Base-by-base conservation (phyloP, 768 basidiomycete species). In the Trametes coccinea region DNA sequence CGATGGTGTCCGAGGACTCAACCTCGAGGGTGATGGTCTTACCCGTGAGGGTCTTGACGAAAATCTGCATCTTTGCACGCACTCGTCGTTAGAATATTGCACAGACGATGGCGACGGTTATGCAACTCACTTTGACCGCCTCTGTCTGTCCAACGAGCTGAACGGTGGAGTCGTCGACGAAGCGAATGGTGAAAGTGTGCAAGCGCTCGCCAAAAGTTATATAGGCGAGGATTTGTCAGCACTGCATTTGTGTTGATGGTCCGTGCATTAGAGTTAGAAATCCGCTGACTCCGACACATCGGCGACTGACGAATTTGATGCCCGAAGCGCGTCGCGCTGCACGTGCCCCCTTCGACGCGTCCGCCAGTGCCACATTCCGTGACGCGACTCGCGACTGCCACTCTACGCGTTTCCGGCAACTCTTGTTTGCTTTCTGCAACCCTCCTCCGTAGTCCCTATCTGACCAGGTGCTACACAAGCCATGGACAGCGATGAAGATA, bases 21-120 rank as follows among this genome's bases (percentile, higher is more conserved):
- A 96, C 93, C 84, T 95, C 94, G 78, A 97, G 90, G 74, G 93
- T 95, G 83, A 95, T 95, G 70, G 95, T 98, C 84, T 97, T 97
- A 76, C 94, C 95, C 86, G 95, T 96, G 71, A 96, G 92, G 89
- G 93, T 94, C 80, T 94, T 98, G 60, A 98, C 95, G 79, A 98
- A 98, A 75, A 97, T 98, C 81, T 97, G 95, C 95, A 97, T 96
- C 71, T 78, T 40, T 81, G 69, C 54, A 55, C 45, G 31, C 52
- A 40, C 29, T 29, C 13, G 95, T 90, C 93, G 92, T 71, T 75
- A 80, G 70, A 10, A 44, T 17, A 27, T 27, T 9, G 2, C 2
- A 11, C n/a, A 22, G 39, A 22, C 10, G 14, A 48, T 6, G 2
- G 31, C 8, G 11, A 50, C 9, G 44, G 46, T 31, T 33, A 13